These are phyloP conservation scores for Beta corolliflora DNA, from an alignment of 179 eudicot genomes.

Conservation along the genomic window DNA sequence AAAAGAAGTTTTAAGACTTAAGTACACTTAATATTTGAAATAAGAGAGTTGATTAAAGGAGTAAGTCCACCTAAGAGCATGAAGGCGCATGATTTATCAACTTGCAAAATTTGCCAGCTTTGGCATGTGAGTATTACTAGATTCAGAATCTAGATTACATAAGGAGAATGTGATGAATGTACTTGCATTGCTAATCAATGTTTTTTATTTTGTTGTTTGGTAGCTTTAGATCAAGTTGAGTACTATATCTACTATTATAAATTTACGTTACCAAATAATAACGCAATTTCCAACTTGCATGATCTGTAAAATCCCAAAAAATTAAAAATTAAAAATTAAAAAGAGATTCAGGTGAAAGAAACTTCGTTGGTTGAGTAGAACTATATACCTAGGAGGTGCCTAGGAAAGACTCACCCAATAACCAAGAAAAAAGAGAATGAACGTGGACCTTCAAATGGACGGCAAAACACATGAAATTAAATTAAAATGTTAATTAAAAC, in stretches of 20 bases:
- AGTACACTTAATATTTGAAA: neutral
- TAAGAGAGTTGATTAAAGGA: conserved; percentile 5
- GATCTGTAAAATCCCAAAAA: conserved; percentile 11
- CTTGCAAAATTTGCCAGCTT: conserved; percentile 27
- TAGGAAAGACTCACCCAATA: conserved; percentile 1
- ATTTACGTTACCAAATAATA: neutral
- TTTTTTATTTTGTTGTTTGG: neutral
- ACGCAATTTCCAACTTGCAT: conserved; percentile 20
- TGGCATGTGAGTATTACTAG: conserved; percentile 15
- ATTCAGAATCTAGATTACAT: neutral
- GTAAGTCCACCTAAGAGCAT: neutral
- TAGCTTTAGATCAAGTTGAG: no score
- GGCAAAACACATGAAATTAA: neutral
- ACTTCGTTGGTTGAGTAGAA: neutral
- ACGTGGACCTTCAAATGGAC: conserved; percentile 12
- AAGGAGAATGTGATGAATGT: conserved; percentile 1
- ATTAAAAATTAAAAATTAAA: neutral
- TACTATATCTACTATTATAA: neutral
- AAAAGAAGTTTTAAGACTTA: neutral
- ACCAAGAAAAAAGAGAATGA: neutral
- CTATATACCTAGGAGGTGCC: neutral
- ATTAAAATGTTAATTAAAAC: neutral
- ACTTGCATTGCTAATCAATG: neutral
- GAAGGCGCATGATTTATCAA: conserved; percentile 10
- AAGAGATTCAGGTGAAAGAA: conserved; percentile 7